A percentile compares a stretch with the other conserved stretches of the same genome.
Evolutionary conservation across 1,284 basidiomycete species (phyloP).

Genomic region (Schizophyllum commune): DNA sequence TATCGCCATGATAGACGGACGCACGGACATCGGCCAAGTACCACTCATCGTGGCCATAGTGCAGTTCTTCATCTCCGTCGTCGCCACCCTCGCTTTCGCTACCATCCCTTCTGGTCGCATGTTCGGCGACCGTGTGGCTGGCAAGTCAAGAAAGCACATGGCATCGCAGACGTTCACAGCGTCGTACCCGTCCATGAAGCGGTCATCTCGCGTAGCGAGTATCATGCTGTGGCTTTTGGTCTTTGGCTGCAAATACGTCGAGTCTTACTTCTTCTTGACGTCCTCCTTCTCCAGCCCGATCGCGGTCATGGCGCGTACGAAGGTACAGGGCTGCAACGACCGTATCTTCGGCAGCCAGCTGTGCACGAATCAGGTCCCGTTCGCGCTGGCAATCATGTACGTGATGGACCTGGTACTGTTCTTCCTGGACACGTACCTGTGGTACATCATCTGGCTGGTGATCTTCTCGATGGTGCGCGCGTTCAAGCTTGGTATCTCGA

Average conservation of each 20-base stretch:
- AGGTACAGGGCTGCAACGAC: conserved; percentile 82
- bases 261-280: conserved; percentile 95
- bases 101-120: conserved; percentile 87
- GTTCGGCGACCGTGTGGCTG: conserved; percentile 93
- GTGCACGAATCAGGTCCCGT: conserved; percentile 85
- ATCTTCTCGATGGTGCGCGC: conserved; percentile 88
- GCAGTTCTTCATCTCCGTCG: conserved; percentile 83
- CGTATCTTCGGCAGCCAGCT: conserved; percentile 70
- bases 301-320: conserved; percentile 86
- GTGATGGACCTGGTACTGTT: conserved; percentile 92
- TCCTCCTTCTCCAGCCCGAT: conserved; percentile 89
- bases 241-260: conserved; percentile 87
- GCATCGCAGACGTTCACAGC: conserved; percentile 96
- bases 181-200: conserved; percentile 75
- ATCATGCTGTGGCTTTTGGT: conserved; percentile 84
- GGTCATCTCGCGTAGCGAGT: conserved; percentile 67
- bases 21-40: conserved; percentile 41
- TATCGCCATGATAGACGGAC: conserved; percentile 71
- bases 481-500: conserved; percentile 85
- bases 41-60: conserved; percentile 83
- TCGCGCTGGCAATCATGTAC: conserved; percentile 93
- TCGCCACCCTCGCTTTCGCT: conserved; percentile 74
- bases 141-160: conserved; percentile 91
- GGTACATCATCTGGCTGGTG: conserved; percentile 96
- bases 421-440: conserved; percentile 96